Conservation (phyloP, 352 stramenopile genomes). For the Phytophthora sp. region DNA sequence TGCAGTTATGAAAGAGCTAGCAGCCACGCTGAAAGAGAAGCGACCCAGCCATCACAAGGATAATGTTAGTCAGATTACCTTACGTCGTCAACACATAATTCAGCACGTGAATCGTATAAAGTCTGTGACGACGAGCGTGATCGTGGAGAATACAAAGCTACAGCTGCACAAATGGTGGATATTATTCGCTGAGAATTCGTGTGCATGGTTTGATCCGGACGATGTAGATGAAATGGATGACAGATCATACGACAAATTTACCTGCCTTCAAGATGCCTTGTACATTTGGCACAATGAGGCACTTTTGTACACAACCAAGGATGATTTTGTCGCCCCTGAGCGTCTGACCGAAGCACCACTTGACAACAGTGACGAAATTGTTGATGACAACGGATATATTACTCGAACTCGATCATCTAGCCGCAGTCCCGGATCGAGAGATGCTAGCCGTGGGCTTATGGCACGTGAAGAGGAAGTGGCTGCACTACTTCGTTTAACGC, state of each 20-base stretch:
- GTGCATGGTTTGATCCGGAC: conserved; percentile 67
- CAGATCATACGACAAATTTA: conserved; percentile 84
- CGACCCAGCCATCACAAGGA: conserved; percentile 10
- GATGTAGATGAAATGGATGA: conserved; percentile 47
- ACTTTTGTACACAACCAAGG: conserved; percentile 66
- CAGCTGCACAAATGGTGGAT: conserved; percentile 82
- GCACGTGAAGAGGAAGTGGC: conserved; percentile 37
- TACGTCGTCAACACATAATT: conserved; percentile 33
- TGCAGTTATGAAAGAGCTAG: conserved; percentile 24
- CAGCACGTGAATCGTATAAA: conserved; percentile 71
- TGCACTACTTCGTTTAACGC: conserved; percentile 48
- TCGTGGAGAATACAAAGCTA: conserved; percentile 66
- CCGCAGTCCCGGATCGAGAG: background rate
- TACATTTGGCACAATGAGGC: conserved; percentile 72
- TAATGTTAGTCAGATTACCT: conserved; percentile 7
- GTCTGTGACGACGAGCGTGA: conserved; percentile 41
- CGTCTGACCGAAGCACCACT: conserved; percentile 5
- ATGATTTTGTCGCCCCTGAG: conserved; percentile 37
- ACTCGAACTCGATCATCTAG: conserved; percentile 1
- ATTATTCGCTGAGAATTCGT: conserved; percentile 70
- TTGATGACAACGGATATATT: conserved; percentile 6
- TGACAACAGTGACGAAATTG: conserved; percentile 4
- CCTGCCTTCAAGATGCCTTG: conserved; percentile 78
- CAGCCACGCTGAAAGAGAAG: conserved; percentile 23
- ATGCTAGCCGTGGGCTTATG: background rate